Conservation (phyloP, 2,329 filamentous ascomycete species). For the Thielaviopsis ethacetica region DNA sequence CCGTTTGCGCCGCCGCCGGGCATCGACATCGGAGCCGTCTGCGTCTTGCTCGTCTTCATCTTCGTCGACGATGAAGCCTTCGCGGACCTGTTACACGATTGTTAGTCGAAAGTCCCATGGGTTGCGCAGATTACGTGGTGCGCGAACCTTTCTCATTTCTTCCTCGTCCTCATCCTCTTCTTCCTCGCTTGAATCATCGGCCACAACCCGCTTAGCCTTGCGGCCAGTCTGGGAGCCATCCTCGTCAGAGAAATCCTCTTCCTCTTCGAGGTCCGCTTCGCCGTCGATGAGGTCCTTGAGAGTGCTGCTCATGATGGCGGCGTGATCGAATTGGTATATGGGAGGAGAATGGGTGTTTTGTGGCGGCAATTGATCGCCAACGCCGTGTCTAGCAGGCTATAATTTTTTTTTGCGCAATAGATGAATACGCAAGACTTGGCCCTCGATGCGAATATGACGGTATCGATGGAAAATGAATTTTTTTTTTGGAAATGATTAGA, state of each 20-base stretch:
- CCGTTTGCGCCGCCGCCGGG: slow-evolving; percentile 56
- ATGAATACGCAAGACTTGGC: background rate
- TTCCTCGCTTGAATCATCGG: slow-evolving; percentile 73
- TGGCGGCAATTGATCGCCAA: background rate
- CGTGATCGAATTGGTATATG: background rate
- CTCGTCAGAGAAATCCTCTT: slow-evolving; percentile 69
- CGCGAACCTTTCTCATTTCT: slow-evolving; percentile 55
- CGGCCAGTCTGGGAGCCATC: slow-evolving; percentile 30
- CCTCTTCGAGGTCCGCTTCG: slow-evolving; percentile 75
- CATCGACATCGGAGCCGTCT: slow-evolving; percentile 42
- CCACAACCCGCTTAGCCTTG: background rate
- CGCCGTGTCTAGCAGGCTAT: background rate
- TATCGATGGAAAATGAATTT: background rate
- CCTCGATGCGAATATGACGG: background rate
- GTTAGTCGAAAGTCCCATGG: background rate
- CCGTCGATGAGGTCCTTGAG: slow-evolving; percentile 69
- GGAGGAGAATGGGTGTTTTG: background rate
- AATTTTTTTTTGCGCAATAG: background rate
- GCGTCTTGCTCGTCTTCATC: slow-evolving; percentile 65
- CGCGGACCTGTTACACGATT: slow-evolving; percentile 47
- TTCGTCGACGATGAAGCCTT: slow-evolving; percentile 93
- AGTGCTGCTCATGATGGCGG: slow-evolving; percentile 35
- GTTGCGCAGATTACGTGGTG: slow-evolving; percentile 10
- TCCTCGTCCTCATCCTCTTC: slow-evolving; percentile 87
- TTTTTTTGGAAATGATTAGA: background rate